Base-by-base conservation (phyloP, 1,284 basidiomycete genomes). In the Rhodotorula sp. region DNA sequence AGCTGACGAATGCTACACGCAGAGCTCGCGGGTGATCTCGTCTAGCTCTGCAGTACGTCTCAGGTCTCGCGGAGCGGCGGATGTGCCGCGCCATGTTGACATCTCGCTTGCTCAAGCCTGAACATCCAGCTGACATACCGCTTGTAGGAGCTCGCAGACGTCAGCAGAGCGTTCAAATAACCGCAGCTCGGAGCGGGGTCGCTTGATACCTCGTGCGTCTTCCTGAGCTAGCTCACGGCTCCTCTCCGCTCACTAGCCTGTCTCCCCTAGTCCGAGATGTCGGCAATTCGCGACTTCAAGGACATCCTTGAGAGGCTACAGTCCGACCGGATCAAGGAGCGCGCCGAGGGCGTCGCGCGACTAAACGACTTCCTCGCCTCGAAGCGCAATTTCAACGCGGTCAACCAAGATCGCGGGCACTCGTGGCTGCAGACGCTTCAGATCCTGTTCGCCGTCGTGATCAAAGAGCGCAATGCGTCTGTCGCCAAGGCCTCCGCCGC, bases 351-450 rank as follows among this genome's bases (percentile, higher is more conserved):
- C 23, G 80, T 91, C 41, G 74, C 83, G 8, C 78, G 83, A 27
- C 82, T 94, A 46, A 86, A 87, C 49, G 84, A 85, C 41, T 83
- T 87, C 55, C 90, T 95, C 72, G 80, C 81, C 62, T 84, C 85
- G 17, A 81, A 89, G 52, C 81, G 84, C 49, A 86, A 85, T 57
- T 85, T 91, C 74, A 85, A 85, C 34, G 79, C 81, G 41, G 79
- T 83, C 16, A 81, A 86, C 41, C 86, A 86, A 13, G 82, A 82
- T 46, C 79, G 79, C 49, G 74, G 69, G 57, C 76, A 68, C 61
- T 66, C 80, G 34, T 96, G 91, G 92, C 81, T 89, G 49, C 82
- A 85, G 13, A 82, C 93, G 4, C 91, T 91, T 77, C 87, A 92
- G 78, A 87, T 87, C 27, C 82, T 95, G 16, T 93, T 92, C 80